These are phyloP conservation scores for Scleroderma citrinum DNA, from an alignment of 768 basidiomycete species.

Conservation along the genomic window DNA sequence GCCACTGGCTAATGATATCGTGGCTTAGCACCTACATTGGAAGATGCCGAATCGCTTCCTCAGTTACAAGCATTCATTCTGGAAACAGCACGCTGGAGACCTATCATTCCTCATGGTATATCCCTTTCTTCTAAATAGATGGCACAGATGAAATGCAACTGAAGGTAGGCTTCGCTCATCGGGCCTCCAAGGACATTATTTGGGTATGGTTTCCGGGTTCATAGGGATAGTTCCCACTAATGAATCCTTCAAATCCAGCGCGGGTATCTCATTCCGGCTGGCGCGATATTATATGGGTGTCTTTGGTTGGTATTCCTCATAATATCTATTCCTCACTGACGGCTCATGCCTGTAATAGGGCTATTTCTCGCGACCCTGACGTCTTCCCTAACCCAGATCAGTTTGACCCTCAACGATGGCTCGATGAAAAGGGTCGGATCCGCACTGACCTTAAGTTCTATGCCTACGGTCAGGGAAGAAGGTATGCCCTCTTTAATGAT, in stretches of 20 bases:
- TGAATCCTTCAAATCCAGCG: conserved; percentile 4
- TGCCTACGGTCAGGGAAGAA: conserved; percentile 49
- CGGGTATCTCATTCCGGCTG: conserved; percentile 19
- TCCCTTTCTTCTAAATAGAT: background rate
- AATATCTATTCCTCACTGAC: background rate
- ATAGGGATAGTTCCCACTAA: conserved; percentile 29
- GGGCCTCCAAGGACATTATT: conserved; percentile 54
- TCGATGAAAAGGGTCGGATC: conserved; percentile 36
- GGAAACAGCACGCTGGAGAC: conserved; percentile 34
- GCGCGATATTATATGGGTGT: conserved; percentile 14
- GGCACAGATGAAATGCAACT: background rate
- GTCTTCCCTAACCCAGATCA: conserved; percentile 46
- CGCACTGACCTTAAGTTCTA: conserved; percentile 43
- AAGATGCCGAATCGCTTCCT: conserved; percentile 27
- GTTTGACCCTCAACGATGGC: conserved; percentile 56
- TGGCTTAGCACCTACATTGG: conserved; percentile 29
- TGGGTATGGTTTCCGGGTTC: conserved; percentile 36
- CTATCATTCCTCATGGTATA: conserved; percentile 23
- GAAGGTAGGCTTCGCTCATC: conserved; percentile 46
- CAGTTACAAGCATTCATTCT: conserved; percentile 31
- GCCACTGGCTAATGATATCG: background rate
- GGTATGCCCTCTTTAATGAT: conserved; percentile 10
- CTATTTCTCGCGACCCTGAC: conserved; percentile 45
- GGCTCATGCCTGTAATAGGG: conserved; percentile 23
- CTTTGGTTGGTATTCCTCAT: conserved; percentile 14